These are phyloP conservation scores for Lumnitzera racemosa DNA, from an alignment of 345 rosid species.

Conservation along the genomic window DNA sequence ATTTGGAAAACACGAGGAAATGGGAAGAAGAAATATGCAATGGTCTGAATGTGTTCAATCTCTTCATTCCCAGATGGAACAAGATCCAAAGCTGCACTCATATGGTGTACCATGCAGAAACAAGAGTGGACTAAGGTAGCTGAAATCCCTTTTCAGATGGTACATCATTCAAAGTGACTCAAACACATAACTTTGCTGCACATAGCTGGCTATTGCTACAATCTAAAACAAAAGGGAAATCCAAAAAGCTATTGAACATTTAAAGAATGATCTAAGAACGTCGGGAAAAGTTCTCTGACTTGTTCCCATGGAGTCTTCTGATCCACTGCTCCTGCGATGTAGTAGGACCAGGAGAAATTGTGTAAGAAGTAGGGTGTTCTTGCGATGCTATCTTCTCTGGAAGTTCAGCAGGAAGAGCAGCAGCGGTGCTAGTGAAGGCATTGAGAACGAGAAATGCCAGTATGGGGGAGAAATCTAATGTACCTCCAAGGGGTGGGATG, in stretches of 20 bases:
- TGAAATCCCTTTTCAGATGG: too few relatives aligned
- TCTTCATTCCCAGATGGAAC: too few relatives aligned
- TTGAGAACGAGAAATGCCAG: conserved; percentile 81
- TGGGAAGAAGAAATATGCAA: too few relatives aligned
- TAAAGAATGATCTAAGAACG: conserved; percentile 13
- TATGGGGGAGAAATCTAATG: conserved; percentile 76
- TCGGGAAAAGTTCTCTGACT: conserved; percentile 18
- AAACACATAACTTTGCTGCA: too few relatives aligned
- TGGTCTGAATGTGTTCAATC: too few relatives aligned
- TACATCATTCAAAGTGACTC: too few relatives aligned
- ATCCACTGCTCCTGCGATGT: conserved; percentile 57
- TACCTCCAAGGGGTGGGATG: conserved; percentile 90
- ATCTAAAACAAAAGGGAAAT: background rate
- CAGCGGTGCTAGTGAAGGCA: conserved; percentile 70
- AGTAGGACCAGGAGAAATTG: conserved; percentile 17
- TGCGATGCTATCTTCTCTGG: conserved; percentile 28
- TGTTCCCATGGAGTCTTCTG: conserved; percentile 42
- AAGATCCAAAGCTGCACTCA: too few relatives aligned
- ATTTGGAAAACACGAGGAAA: too few relatives aligned
- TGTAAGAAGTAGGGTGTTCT: conserved; percentile 15
- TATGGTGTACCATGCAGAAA: too few relatives aligned
- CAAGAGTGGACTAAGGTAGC: too few relatives aligned
- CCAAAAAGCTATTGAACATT: background rate
- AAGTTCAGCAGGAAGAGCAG: conserved; percentile 84
- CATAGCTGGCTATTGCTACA: background rate